Evolutionary conservation across 352 stramenopile species (phyloP).

Genomic region (Globisporangium viniferum): DNA sequence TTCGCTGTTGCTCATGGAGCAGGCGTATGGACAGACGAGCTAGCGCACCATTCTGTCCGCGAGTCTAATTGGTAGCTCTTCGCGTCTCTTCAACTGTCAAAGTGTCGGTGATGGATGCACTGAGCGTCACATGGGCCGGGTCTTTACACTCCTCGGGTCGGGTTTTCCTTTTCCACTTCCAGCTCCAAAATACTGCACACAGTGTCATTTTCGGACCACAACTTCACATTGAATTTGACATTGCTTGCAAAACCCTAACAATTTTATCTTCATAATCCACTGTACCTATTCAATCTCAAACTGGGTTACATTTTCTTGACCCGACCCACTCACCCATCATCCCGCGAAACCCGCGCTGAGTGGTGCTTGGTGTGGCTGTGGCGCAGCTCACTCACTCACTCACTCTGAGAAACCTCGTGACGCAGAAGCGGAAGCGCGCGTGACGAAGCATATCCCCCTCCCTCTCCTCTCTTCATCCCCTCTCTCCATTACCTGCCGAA

Average conservation of each 20-base stretch:
- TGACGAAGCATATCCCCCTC: slow-evolving; percentile 9
- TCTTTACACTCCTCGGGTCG: neutral
- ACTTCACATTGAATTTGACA: no score
- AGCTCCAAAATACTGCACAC: neutral
- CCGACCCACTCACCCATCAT: slow-evolving; percentile 6
- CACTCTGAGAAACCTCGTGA: slow-evolving; percentile 14
- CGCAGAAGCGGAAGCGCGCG: slow-evolving; percentile 9
- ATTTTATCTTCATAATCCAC: neutral
- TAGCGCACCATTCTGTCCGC: neutral
- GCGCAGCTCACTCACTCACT: neutral
- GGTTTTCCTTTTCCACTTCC: neutral
- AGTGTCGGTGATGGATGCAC: neutral
- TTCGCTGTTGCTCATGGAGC: neutral
- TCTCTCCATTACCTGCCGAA: neutral
- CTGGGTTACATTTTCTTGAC: neutral
- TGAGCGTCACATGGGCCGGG: neutral
- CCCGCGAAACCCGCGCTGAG: neutral
- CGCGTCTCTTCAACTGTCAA: neutral
- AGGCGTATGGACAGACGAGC: neutral
- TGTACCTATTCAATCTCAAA: neutral
- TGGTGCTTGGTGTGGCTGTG: slow-evolving; percentile 19
- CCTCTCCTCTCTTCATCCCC: neutral
- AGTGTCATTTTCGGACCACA: neutral
- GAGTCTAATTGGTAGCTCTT: neutral
- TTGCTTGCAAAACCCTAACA: no score